Percentiles rank a stretch among this genome's conserved stretches.
phyloP scores from a whole-genome alignment of 2,329 filamentous ascomycete species.

The Davidsoniella eucalypti region DNA sequence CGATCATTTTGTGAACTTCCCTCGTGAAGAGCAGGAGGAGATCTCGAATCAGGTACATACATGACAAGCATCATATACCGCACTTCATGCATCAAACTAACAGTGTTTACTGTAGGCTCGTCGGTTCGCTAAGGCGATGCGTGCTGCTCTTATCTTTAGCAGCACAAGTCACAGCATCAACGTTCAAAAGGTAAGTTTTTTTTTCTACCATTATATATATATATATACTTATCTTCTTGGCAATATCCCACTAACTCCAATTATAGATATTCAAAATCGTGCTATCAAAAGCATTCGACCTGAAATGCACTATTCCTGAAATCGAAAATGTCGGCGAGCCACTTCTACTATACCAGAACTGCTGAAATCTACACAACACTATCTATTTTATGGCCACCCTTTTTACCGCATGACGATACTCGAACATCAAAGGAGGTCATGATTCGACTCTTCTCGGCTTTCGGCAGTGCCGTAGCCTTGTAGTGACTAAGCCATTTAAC shows the following conservation, averaged over 20 bases:
- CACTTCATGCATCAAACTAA: neutral
- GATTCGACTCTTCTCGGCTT: neutral
- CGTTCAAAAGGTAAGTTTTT: conserved; percentile 65
- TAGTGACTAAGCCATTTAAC: no score
- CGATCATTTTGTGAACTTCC: conserved; percentile 98
- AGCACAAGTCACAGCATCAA: conserved; percentile 99
- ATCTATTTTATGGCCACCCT: neutral
- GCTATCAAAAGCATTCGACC: conserved; percentile 91
- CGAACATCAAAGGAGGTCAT: no score
- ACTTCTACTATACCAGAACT: conserved; percentile 71
- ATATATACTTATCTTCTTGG: neutral
- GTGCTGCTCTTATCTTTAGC: conserved; percentile 92
- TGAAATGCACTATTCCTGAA: conserved; percentile 97
- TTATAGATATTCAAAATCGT: conserved; percentile 97
- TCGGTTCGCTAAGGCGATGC: conserved; percentile 95
- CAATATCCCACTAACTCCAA: neutral
- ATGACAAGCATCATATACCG: neutral
- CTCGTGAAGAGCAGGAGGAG: conserved; percentile 91
- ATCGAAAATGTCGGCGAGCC: conserved; percentile 97
- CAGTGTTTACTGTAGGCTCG: conserved; percentile 44
- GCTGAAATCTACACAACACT: conserved; percentile 18
- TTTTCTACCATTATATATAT: neutral
- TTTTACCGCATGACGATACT: no score
- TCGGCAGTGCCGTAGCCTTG: no score
- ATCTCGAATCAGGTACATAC: conserved; percentile 74